Conservation (phyloP, 805 yeast genomes). For the Wickerhamiella australiensis region DNA sequence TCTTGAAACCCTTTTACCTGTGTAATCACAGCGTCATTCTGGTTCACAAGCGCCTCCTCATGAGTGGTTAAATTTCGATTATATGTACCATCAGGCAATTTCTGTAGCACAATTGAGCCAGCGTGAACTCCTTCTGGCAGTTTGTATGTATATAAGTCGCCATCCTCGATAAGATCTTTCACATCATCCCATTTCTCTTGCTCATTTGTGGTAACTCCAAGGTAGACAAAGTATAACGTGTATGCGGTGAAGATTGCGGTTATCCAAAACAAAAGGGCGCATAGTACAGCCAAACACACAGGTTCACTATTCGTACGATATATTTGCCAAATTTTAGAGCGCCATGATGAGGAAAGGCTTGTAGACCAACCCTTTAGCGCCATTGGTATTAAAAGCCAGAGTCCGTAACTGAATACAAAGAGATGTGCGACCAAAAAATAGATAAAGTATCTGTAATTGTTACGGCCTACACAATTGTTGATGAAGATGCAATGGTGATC, state of each 20-base stretch:
- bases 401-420: conserved; percentile 36
- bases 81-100: conserved; percentile 15
- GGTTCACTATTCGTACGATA: conserved; percentile 25
- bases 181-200: conserved; percentile 58
- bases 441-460: conserved; percentile 52
- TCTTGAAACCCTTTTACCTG: conserved; percentile 23
- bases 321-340: neutral
- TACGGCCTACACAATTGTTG: conserved; percentile 48
- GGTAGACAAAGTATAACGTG: conserved; percentile 41
- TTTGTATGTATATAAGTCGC: conserved; percentile 28
- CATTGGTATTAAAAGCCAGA: conserved; percentile 16
- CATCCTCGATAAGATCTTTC: conserved; percentile 38
- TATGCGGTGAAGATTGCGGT: conserved; percentile 34
- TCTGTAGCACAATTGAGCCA: conserved; percentile 23
- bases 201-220: conserved; percentile 71
- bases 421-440: conserved; percentile 42
- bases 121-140: conserved; percentile 18
- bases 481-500: conserved; percentile 59
- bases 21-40: conserved; percentile 17
- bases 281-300: conserved; percentile 33
- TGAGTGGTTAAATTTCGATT: conserved; percentile 24
- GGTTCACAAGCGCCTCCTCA: conserved; percentile 23
- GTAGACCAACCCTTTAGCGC: neutral
- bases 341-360: neutral
- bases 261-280: conserved; percentile 36